Base-by-base conservation (phyloP, 1,284 basidiomycete genomes). In the Tausonia pullulans region DNA sequence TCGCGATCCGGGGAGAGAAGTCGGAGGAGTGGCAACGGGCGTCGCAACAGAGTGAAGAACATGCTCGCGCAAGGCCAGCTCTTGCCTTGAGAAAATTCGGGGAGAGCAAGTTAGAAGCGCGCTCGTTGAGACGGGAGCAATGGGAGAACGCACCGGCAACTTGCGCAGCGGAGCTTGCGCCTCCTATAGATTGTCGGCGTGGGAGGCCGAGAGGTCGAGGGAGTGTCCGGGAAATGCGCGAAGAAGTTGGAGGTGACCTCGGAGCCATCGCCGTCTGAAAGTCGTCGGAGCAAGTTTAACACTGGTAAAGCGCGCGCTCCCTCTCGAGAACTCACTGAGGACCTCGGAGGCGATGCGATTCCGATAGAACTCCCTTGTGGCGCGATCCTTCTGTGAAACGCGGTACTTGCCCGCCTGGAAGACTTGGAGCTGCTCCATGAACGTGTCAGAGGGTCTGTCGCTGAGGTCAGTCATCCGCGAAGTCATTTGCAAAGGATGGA, bases 61-160 rank as follows among this genome's bases (percentile, higher is more conserved):
- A 4, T 94, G 88, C 72, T 94, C 91, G 40, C 89, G 81, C 0
- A 88, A 83, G 0, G 92, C 92, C 11, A 95, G 81, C 71, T 92
- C 90, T 64, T 87, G 85, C 67, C 89, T 87, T 69, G 3, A 11
- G 43, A n/a, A n/a, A n/a, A n/a, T n/a, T 40, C 14, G n/a, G n/a
- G n/a, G 48, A 49, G 9, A 41, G 16, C 6, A 43, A 40, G n/a
- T 51, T 27, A 48, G 46, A 16, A 13, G 49, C 14, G 60, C 27
- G 49, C 49, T 3, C 5, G 49, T 14, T 16, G 58, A 53, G 60
- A 45, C 16, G n/a, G 59, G 16, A 60, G 44, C 60, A 62, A 62
- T 57, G 41, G 62, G 16, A 39, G 16, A 53, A 69, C 79, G 58
- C 64, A 86, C 86, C 90, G 81, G 79, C 92, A 95, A 85, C 88